These are phyloP conservation scores for Blastobotrys buckinghamii DNA, from an alignment of 1,139 yeast species.

Conservation along the genomic window DNA sequence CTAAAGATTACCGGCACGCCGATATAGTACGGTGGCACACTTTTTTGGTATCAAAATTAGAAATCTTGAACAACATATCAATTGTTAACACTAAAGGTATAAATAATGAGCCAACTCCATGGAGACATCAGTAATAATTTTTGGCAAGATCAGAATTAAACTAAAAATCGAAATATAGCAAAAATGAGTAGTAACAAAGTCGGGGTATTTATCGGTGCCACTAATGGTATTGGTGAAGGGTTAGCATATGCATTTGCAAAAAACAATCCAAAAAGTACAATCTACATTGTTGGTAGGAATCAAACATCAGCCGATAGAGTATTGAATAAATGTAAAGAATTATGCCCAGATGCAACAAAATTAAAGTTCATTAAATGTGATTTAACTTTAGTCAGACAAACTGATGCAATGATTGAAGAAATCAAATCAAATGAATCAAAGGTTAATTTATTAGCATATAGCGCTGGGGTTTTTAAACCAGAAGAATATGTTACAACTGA, in stretches of 20 bases:
- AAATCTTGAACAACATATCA: too few relatives aligned
- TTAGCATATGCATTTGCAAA: conserved; percentile 28
- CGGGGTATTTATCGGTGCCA: conserved; percentile 32
- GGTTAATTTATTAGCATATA: conserved; percentile 25
- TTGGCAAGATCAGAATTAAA: too few relatives aligned
- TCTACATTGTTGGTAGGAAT: conserved; percentile 31
- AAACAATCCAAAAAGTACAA: conserved; percentile 24
- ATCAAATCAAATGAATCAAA: conserved; percentile 23
- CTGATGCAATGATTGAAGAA: conserved; percentile 18
- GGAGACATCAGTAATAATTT: too few relatives aligned
- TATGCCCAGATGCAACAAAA: conserved; percentile 14
- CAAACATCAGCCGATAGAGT: conserved; percentile 22
- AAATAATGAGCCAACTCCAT: too few relatives aligned
- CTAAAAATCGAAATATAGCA: too few relatives aligned
- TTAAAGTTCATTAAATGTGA: conserved; percentile 25
- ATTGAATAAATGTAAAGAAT: conserved; percentile 16
- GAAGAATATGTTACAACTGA: conserved; percentile 24
- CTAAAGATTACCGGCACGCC: too few relatives aligned
- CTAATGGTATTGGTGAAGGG: conserved; percentile 31
- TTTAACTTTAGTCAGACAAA: conserved; percentile 22
- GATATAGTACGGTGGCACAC: too few relatives aligned
- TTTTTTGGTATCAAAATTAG: too few relatives aligned
- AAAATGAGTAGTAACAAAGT: conserved; percentile 11
- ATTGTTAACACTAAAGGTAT: too few relatives aligned
- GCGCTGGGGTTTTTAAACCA: conserved; percentile 22